Evolutionary conservation across 148 eudicot species (phyloP).

Genomic region (Chenopodium suecicum): DNA sequence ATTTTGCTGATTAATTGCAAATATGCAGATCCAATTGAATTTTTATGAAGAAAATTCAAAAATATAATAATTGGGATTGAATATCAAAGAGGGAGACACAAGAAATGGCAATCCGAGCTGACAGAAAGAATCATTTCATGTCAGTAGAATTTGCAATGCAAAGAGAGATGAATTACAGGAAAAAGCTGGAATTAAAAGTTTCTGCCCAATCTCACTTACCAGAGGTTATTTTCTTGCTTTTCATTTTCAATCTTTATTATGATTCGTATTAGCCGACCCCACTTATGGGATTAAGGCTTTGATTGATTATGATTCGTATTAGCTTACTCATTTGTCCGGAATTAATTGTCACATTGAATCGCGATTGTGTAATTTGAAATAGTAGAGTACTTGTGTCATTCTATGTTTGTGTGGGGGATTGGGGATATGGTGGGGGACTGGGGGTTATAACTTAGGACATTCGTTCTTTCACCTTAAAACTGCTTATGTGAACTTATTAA

Average conservation of each 20-base stretch:
- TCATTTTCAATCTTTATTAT: background rate
- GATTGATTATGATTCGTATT: no score
- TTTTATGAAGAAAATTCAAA: background rate
- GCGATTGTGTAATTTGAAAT: background rate
- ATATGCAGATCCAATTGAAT: background rate
- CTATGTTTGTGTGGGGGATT: background rate
- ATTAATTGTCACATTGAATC: background rate
- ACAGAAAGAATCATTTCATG: conserved; percentile 33
- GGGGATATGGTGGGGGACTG: no score
- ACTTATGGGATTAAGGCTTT: no score
- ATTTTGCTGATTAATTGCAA: background rate
- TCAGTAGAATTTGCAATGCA: conserved; percentile 47
- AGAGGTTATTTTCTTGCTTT: background rate
- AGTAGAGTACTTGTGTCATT: background rate
- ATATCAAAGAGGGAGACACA: background rate
- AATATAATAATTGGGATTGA: background rate
- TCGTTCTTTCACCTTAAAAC: background rate
- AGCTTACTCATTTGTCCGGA: no score
- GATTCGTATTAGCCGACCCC: no score
- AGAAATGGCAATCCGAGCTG: conserved; percentile 31
- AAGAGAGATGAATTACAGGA: conserved; percentile 40
- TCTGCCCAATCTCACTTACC: no score
- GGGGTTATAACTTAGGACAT: no score
- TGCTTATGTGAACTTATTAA: background rate
- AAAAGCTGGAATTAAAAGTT: conserved; percentile 4